phyloP scores from a whole-genome alignment of 192 early-diverging fungal species.

The Coemansia sp. region DNA sequence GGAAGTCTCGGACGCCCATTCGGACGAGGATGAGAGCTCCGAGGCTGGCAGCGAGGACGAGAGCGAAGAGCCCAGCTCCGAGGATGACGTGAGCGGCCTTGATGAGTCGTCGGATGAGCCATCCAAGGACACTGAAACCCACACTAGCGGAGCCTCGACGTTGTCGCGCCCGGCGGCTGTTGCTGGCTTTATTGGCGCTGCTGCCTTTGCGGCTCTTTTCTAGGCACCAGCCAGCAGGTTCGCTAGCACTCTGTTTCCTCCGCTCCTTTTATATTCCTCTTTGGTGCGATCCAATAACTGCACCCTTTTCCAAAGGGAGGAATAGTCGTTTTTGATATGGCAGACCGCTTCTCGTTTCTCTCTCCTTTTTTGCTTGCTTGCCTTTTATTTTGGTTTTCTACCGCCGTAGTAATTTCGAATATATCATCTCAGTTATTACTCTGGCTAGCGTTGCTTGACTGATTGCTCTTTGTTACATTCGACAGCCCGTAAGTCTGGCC shows the following conservation, averaged over 20 bases:
- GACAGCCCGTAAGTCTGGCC: too few species aligned
- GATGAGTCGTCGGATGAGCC: constrained; percentile 13
- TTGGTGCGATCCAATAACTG: too few species aligned
- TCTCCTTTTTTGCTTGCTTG: not conserved
- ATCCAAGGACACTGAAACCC: constrained; percentile 9
- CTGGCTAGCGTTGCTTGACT: too few species aligned
- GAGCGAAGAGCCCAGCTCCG: constrained; percentile 10
- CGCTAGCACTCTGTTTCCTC: too few species aligned
- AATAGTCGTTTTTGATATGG: too few species aligned
- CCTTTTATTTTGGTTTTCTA: not conserved
- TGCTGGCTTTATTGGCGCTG: constrained; percentile 30
- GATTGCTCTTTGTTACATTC: too few species aligned
- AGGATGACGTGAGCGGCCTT: constrained; percentile 5
- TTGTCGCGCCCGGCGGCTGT: constrained; percentile 13
- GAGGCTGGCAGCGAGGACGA: not conserved
- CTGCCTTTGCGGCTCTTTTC: constrained; percentile 36
- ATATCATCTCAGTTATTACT: not conserved
- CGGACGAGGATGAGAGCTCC: constrained; percentile 9
- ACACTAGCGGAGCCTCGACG: constrained; percentile 19
- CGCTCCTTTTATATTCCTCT: too few species aligned
- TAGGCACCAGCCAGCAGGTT: constrained; percentile 3
- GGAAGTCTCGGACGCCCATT: constrained; percentile 1
- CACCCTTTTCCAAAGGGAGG: too few species aligned
- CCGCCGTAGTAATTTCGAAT: not conserved
- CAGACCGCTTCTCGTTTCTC: not conserved